Percentiles rank a stretch among this genome's conserved stretches.
Conservation (phyloP, 805 yeast genomes). For the Metschnikowia rubicola region DNA sequence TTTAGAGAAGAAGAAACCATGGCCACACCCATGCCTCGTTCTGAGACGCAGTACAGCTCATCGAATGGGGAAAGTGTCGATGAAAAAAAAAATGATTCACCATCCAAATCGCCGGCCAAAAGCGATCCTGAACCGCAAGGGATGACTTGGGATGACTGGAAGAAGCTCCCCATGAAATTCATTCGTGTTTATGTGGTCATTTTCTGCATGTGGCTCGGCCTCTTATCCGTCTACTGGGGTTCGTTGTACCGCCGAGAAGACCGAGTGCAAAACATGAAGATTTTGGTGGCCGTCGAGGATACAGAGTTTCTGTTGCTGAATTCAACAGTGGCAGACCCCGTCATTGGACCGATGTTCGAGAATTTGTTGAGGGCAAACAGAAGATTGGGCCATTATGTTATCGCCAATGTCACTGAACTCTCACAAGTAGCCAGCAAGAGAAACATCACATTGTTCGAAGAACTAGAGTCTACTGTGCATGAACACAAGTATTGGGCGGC, state of each 20-base stretch:
- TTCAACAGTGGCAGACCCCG: slow-evolving; percentile 19
- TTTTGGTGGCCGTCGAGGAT: slow-evolving; percentile 39
- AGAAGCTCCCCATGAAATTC: slow-evolving; percentile 13
- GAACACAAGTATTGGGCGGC: slow-evolving; percentile 32
- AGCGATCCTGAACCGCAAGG: not conserved
- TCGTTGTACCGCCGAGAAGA: slow-evolving; percentile 28
- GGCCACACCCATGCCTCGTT: not conserved
- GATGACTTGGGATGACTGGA: slow-evolving; percentile 14
- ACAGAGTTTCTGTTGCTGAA: slow-evolving; percentile 14
- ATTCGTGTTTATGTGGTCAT: slow-evolving; percentile 19
- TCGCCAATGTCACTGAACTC: slow-evolving; percentile 15
- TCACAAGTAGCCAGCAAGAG: slow-evolving; percentile 13
- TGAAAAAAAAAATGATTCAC: not conserved
- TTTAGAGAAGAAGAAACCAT: not conserved
- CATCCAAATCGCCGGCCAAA: not conserved
- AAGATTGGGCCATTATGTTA: slow-evolving; percentile 20
- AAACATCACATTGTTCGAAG: slow-evolving; percentile 20
- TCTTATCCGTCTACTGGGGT: slow-evolving; percentile 43
- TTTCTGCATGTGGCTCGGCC: slow-evolving; percentile 24
- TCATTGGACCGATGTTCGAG: slow-evolving; percentile 19
- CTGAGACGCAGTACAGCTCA: not conserved
- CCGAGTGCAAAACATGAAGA: slow-evolving; percentile 30
- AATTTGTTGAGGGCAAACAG: slow-evolving; percentile 16
- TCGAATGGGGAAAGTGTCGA: not conserved
- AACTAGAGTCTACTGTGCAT: slow-evolving; percentile 22